A percentile compares a stretch with the other conserved stretches of the same genome.
Conservation (phyloP, 108 stramenopile genomes). For the Nitzschia sp. region DNA sequence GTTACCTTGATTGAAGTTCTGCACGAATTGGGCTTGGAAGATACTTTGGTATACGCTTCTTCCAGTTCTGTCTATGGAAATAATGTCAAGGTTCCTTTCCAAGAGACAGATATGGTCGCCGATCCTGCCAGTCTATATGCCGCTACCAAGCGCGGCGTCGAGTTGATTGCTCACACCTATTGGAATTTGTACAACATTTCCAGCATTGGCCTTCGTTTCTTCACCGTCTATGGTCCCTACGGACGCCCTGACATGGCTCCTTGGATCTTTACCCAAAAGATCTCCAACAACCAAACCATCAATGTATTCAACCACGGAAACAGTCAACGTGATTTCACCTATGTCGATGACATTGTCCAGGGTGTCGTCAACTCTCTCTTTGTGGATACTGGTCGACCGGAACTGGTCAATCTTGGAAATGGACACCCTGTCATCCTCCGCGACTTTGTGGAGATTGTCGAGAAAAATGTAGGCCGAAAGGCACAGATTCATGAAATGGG, state of each 20-base stretch:
- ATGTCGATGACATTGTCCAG: slow-evolving; percentile 87
- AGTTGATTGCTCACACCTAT: slow-evolving; percentile 44
- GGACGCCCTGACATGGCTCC: slow-evolving; percentile 94
- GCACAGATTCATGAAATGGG: slow-evolving; percentile 72
- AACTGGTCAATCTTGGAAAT: slow-evolving; percentile 88
- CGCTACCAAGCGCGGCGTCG: slow-evolving; percentile 42
- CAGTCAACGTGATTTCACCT: slow-evolving; percentile 84
- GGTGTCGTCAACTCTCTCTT: slow-evolving; percentile 89
- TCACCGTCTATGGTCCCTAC: slow-evolving; percentile 42
- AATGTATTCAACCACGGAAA: slow-evolving; percentile 96
- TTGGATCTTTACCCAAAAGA: slow-evolving; percentile 94
- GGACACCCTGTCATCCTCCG: slow-evolving; percentile 80
- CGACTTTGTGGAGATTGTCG: slow-evolving; percentile 80
- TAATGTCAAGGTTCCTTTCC: slow-evolving; percentile 37
- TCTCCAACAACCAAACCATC: slow-evolving; percentile 84
- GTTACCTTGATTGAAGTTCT: slow-evolving; percentile 32
- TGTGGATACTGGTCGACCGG: slow-evolving; percentile 41
- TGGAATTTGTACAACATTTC: slow-evolving; percentile 44
- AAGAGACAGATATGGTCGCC: slow-evolving; percentile 33
- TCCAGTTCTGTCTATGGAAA: slow-evolving; percentile 39
- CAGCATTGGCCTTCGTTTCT: slow-evolving; percentile 38
- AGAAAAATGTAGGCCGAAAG: slow-evolving; percentile 64
- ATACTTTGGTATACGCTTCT: slow-evolving; percentile 36
- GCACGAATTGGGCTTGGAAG: slow-evolving; percentile 20
- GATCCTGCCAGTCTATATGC: slow-evolving; percentile 43